phyloP scores from a whole-genome alignment of 208 protist genomes.

The Perkinsela sp. region DNA sequence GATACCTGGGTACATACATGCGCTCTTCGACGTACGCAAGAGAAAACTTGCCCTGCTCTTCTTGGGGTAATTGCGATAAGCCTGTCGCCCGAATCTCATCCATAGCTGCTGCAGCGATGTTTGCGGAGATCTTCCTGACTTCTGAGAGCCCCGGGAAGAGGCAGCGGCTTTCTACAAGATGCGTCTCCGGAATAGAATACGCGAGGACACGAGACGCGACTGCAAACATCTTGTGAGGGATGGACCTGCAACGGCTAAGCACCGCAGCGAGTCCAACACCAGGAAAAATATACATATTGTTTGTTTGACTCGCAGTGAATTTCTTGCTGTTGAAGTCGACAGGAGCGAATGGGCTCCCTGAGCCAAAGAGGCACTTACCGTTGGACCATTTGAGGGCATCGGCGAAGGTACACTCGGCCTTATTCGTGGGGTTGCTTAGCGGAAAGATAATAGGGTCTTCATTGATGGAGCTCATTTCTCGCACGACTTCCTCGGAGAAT shows the following conservation, averaged over 20 bases:
- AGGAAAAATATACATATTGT: conserved; percentile 87
- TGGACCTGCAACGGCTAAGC: conserved; percentile 12
- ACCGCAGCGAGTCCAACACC: conserved; percentile 62
- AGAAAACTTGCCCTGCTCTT: background rate
- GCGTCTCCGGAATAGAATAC: conserved; percentile 2
- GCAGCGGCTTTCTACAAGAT: conserved; percentile 4
- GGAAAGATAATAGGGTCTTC: conserved; percentile 79
- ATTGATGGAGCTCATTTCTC: conserved; percentile 26
- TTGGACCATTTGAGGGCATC: conserved; percentile 72
- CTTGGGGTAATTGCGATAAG: conserved; percentile 3
- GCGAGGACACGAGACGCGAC: conserved; percentile 31
- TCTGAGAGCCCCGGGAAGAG: conserved; percentile 21
- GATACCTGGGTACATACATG: background rate
- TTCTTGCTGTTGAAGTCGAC: conserved; percentile 49
- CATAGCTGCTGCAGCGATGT: conserved; percentile 18
- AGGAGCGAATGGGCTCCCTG: conserved; percentile 73
- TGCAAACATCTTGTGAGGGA: conserved; percentile 62
- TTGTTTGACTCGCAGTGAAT: conserved; percentile 67
- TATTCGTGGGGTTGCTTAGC: conserved; percentile 72
- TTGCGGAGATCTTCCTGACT: conserved; percentile 13
- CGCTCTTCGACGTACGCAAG: background rate
- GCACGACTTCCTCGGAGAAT: conserved; percentile 77
- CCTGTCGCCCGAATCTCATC: conserved; percentile 14
- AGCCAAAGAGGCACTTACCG: conserved; percentile 71
- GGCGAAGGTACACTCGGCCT: conserved; percentile 61